Evolutionary conservation across 352 stramenopile genomes (phyloP).

Genomic region (Thalassiosira hispida): DNA sequence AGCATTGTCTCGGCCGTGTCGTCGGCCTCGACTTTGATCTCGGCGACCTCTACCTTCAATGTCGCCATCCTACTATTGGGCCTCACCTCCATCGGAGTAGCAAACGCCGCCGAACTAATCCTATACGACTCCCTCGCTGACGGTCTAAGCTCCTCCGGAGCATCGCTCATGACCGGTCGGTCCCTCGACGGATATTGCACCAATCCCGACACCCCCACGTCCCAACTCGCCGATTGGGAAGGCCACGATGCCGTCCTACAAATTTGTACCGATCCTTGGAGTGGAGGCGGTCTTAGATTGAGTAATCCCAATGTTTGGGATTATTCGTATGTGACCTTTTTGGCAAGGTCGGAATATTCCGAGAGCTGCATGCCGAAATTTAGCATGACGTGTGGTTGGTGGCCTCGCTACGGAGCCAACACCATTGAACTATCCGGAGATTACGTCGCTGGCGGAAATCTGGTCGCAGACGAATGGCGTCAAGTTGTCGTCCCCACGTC

Average conservation of each 20-base stretch:
- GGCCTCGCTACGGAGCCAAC: constrained; percentile 12
- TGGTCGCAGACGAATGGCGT: constrained; percentile 21
- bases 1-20: too few relatives aligned
- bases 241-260: background rate
- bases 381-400: constrained; percentile 12
- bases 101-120: background rate
- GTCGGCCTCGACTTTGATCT: too few relatives aligned
- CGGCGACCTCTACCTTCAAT: too few relatives aligned
- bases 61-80: too few relatives aligned
- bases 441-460: constrained; percentile 30
- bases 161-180: background rate
- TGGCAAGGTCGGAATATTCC: constrained; percentile 9
- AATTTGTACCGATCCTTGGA: background rate
- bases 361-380: constrained; percentile 7
- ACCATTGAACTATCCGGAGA: constrained; percentile 20
- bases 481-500: constrained; percentile 33
- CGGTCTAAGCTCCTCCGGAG: background rate
- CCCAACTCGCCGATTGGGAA: background rate
- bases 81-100: too few relatives aligned
- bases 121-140: background rate
- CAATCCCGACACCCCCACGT: background rate
- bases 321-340: constrained; percentile 28
- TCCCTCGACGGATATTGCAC: background rate
- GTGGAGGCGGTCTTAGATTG: background rate
- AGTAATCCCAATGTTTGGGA: constrained; percentile 9